Evolutionary conservation across 108 stramenopile genomes (phyloP), one percentile per base, ranked within the genome.

Genomic region (Pseudonitzschia pungens): DNA sequence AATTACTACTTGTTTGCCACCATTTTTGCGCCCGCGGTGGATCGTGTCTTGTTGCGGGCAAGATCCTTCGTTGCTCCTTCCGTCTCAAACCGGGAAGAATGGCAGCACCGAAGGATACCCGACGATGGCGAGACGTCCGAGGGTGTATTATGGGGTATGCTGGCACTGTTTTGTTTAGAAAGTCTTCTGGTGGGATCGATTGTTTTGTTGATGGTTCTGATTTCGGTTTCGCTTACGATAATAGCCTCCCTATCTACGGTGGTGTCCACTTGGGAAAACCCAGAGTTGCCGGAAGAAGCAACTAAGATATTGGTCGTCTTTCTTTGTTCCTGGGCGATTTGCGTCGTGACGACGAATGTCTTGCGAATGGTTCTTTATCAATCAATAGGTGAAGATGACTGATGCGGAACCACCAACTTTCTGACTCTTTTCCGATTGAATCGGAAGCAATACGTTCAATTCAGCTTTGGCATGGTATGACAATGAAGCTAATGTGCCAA

Each of bases 281-380:
- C 60, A 15, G 60, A 18, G 3, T 33, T 67, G 26, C 28, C 50
- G 45, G 45, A 67, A 44, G 66, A 48, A 44, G 16, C 44, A 4
- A 45, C 43, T 7, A 50, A 48, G 10, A 26, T 67, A 50, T 26
- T 67, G 44, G 21, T 50, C 22, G 3, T n/a, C 20, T 29, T 50
- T 26, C 14, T 50, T 8, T 48, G 48, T 48, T 28, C 45, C 5
- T 67, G 66, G 66, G 45, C 43, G 18, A 45, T 48, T 11, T 67
- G 66, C 45, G 66, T 67, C 22, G 44, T 67, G 6, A 67, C 66
- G 28, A 40, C 66, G 2, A 67, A 48, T 31, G 66, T 67, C 66
- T 29, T 67, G 27, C 66, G 66, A 21, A 67, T 48, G 66, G 44
- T 36, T 12, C 66, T 67, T 27, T 67, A 67, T 48, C 66, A 29